Conservation (phyloP, 2,329 filamentous ascomycete species). For the Colletotrichum incanum region DNA sequence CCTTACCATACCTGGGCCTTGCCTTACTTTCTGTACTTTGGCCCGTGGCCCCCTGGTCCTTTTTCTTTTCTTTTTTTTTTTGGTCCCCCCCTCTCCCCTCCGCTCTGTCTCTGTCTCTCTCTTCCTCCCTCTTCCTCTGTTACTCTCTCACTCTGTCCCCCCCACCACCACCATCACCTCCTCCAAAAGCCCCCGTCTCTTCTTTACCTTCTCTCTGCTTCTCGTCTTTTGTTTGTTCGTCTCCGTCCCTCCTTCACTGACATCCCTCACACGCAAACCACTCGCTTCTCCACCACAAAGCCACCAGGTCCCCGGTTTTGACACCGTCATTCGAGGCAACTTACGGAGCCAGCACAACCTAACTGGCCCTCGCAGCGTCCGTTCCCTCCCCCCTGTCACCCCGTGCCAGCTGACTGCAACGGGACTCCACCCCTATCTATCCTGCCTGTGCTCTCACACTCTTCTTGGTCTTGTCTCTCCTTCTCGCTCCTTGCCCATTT, state of each 20-base stretch:
- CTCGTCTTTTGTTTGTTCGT: not conserved
- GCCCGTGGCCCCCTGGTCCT: conserved; percentile 11
- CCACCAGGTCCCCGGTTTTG: conserved; percentile 31
- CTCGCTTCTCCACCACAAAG: conserved; percentile 13
- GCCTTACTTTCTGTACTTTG: conserved; percentile 13
- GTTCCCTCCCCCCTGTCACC: conserved; percentile 36
- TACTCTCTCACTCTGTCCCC: not conserved
- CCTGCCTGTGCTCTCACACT: conserved; percentile 20
- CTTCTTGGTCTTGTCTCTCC: conserved; percentile 29
- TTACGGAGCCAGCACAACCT: conserved; percentile 1
- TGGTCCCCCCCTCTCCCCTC: not conserved
- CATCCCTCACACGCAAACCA: not conserved
- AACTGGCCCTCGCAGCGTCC: conserved; percentile 29
- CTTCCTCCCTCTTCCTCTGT: not conserved
- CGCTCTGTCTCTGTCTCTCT: no score
- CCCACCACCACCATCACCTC: not conserved
- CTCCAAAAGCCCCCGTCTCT: not conserved
- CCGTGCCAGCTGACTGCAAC: conserved; percentile 43
- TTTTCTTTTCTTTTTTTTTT: not conserved
- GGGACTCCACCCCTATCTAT: conserved; percentile 43
- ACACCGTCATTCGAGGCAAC: conserved; percentile 38
- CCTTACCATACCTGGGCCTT: not conserved
- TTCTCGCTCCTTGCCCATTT: conserved; percentile 23
- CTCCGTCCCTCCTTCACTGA: not conserved
- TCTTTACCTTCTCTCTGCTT: not conserved